Conservation (phyloP, 2,329 filamentous ascomycete genomes). For the Macroventuria anomochaeta region DNA sequence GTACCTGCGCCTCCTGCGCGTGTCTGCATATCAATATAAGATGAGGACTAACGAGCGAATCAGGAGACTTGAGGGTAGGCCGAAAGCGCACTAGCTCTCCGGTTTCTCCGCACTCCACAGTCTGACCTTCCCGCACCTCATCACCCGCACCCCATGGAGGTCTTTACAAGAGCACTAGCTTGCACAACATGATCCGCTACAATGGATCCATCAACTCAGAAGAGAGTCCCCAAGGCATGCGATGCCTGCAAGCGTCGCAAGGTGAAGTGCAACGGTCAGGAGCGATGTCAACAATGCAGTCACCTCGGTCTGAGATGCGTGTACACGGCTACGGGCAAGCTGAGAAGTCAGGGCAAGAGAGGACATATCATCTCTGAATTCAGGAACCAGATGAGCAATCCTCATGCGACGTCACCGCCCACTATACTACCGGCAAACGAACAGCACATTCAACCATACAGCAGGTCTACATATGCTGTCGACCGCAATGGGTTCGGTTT, state of each 20-base stretch:
- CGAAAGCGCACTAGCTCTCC: conserved; percentile 12
- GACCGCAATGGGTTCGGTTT: conserved; percentile 25
- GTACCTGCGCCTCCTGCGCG: conserved; percentile 17
- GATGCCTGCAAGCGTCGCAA: conserved; percentile 57
- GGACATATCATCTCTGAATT: conserved; percentile 53
- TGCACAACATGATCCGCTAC: conserved; percentile 31
- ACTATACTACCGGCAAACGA: conserved; percentile 35
- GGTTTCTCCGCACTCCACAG: conserved; percentile 21
- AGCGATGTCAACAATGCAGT: conserved; percentile 50
- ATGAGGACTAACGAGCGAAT: conserved; percentile 7
- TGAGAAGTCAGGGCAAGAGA: conserved; percentile 48
- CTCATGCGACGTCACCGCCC: conserved; percentile 29
- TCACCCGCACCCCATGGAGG: conserved; percentile 10
- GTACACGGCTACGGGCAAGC: conserved; percentile 51
- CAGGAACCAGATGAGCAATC: conserved; percentile 39
- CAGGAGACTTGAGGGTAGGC: not conserved
- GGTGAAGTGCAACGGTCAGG: conserved; percentile 56
- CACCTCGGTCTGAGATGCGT: conserved; percentile 55
- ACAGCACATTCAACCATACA: conserved; percentile 15
- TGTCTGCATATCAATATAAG: conserved; percentile 10
- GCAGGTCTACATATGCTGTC: conserved; percentile 21
- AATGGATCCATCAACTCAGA: conserved; percentile 37
- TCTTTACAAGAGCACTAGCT: conserved; percentile 11
- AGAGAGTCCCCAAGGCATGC: conserved; percentile 52
- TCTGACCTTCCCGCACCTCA: conserved; percentile 17